A percentile compares a stretch with the other conserved stretches of the same genome.
These are phyloP conservation scores for Botrytis porri DNA, from an alignment of 2,329 filamentous ascomycete species.

Conservation along the genomic window DNA sequence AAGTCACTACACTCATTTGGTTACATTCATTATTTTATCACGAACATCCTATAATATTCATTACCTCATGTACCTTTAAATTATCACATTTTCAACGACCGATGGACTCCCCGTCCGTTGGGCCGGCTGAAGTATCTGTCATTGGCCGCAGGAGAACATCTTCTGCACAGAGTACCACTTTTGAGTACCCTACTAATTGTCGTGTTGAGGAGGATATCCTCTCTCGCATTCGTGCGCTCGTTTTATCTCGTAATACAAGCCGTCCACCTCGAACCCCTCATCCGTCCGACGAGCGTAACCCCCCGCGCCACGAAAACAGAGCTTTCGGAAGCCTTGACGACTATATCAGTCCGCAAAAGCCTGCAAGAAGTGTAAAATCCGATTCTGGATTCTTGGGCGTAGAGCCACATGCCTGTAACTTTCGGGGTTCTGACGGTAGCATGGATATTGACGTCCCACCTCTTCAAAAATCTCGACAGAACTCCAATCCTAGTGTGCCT, in stretches of 20 bases:
- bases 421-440: conserved; percentile 12
- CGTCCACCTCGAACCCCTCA: conserved; percentile 32
- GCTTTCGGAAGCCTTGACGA: conserved; percentile 28
- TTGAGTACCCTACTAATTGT: conserved; percentile 29
- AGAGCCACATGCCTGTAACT: conserved; percentile 13
- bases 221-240: conserved; percentile 34
- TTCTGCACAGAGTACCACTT: conserved; percentile 26
- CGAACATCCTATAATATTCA: conserved; percentile 13
- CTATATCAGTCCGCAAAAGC: background rate
- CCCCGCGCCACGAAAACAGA: conserved; percentile 15
- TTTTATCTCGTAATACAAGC: conserved; percentile 31
- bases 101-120: conserved; percentile 27
- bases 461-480: conserved; percentile 8
- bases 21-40: conserved; percentile 19
- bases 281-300: conserved; percentile 29
- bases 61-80: conserved; percentile 16
- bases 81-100: conserved; percentile 18
- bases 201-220: conserved; percentile 35
- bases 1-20: conserved; percentile 21
- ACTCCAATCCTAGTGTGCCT: conserved; percentile 7
- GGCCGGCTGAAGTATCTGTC: conserved; percentile 22
- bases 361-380: conserved; percentile 25
- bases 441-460: conserved; percentile 19
- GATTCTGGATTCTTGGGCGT: conserved; percentile 24
- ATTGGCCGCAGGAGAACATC: conserved; percentile 26